Evolutionary conservation across 2,329 filamentous ascomycete species (phyloP).

Genomic region (Penicillium nordicum): DNA sequence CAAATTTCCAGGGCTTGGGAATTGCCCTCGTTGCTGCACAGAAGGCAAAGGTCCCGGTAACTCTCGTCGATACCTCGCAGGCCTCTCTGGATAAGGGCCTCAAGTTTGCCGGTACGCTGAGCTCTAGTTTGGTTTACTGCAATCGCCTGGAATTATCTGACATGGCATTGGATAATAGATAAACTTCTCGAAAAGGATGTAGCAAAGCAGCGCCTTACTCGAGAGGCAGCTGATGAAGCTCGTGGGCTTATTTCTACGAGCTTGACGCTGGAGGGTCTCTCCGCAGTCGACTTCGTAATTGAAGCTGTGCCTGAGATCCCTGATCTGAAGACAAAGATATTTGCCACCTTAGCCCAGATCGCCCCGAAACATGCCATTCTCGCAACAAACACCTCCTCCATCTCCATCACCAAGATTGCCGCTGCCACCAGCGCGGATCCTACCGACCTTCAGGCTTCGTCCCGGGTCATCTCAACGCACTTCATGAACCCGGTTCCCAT

Average conservation of each 20-base stretch:
- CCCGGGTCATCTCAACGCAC: constrained; percentile 89
- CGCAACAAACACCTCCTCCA: constrained; percentile 97
- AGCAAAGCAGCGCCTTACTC: constrained; percentile 77
- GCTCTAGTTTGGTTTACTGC: background rate
- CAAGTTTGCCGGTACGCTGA: constrained; percentile 70
- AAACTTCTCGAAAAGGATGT: constrained; percentile 94
- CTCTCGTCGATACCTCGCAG: constrained; percentile 78
- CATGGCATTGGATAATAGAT: constrained; percentile 52
- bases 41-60: constrained; percentile 78
- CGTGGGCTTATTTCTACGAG: constrained; percentile 66
- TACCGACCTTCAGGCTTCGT: constrained; percentile 74
- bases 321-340: constrained; percentile 82
- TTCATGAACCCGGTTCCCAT: constrained; percentile 99
- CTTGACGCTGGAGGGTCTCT: constrained; percentile 72
- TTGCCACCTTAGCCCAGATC: constrained; percentile 74
- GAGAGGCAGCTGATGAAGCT: constrained; percentile 72
- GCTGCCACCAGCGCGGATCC: constrained; percentile 77
- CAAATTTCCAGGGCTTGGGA: constrained; percentile 68
- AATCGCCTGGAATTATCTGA: background rate
- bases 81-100: constrained; percentile 83
- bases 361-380: constrained; percentile 83
- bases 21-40: constrained; percentile 93
- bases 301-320: constrained; percentile 95
- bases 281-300: constrained; percentile 90
- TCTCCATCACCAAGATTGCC: constrained; percentile 93